These are phyloP conservation scores for Curvularia sp. DNA, from an alignment of 2,329 filamentous ascomycete genomes.

Conservation along the genomic window DNA sequence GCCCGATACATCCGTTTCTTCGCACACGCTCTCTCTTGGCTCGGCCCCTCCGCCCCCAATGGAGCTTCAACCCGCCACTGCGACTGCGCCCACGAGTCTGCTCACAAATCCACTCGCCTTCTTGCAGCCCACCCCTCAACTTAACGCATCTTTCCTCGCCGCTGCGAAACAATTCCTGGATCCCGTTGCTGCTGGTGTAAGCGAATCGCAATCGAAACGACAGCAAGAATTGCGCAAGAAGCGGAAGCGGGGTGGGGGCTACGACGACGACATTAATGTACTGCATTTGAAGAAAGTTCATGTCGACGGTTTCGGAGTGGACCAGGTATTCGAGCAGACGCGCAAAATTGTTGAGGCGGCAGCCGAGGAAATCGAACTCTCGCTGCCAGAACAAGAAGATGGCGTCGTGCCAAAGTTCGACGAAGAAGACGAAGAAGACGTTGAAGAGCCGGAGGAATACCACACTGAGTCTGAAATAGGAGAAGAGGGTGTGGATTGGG, in stretches of 20 bases:
- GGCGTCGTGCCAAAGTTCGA: conserved; percentile 26
- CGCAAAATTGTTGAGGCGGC: conserved; percentile 78
- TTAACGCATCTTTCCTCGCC: conserved; percentile 74
- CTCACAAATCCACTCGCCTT: conserved; percentile 73
- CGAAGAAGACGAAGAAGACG: conserved; percentile 44
- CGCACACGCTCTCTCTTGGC: conserved; percentile 50
- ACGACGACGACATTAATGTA: conserved; percentile 58
- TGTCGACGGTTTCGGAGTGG: conserved; percentile 82
- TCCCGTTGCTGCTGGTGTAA: conserved; percentile 75
- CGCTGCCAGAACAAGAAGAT: conserved; percentile 47
- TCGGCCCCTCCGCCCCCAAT: conserved; percentile 47
- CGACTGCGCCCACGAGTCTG: conserved; percentile 65
- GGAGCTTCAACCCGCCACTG: conserved; percentile 39
- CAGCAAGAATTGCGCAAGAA: conserved; percentile 75
- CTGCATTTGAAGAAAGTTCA: conserved; percentile 84
- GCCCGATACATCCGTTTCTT: conserved; percentile 51
- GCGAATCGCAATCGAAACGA: conserved; percentile 73
- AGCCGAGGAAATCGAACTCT: conserved; percentile 61
- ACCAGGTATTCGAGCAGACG: conserved; percentile 94
- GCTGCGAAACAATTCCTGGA: conserved; percentile 84
- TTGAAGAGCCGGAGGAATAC: conserved; percentile 41
- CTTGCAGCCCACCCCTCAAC: conserved; percentile 71
- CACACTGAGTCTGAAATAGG: conserved; percentile 40
- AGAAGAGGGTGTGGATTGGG: conserved; percentile 47
- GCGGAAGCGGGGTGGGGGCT: conserved; percentile 70